Evolutionary conservation across 352 stramenopile genomes (phyloP).

Genomic region (Phytopythium cucurbitacearum): DNA sequence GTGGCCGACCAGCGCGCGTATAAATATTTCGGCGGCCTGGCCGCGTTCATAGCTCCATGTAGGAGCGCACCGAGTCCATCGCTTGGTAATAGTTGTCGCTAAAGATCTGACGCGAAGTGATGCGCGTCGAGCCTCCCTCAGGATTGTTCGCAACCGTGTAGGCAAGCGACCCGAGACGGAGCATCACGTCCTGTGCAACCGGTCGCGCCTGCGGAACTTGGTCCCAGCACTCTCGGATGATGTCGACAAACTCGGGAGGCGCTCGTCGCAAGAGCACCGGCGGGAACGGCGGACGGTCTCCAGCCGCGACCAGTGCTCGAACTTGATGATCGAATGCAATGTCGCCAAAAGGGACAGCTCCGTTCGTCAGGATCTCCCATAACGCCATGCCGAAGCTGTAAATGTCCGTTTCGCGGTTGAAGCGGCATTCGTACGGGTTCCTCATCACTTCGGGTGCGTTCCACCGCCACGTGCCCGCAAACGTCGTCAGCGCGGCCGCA

Average conservation of each 20-base stretch:
- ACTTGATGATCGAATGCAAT: conserved; percentile 70
- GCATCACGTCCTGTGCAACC: conserved; percentile 63
- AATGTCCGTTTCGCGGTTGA: conserved; percentile 70
- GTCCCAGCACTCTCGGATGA: conserved; percentile 60
- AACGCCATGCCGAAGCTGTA: conserved; percentile 72
- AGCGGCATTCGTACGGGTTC: conserved; percentile 59
- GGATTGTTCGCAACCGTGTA: conserved; percentile 41
- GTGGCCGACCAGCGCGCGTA: too few species aligned
- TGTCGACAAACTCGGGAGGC: conserved; percentile 57
- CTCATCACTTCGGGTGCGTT: conserved; percentile 71
- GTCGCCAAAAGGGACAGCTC: conserved; percentile 56
- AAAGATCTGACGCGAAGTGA: conserved; percentile 48
- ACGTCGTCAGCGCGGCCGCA: conserved; percentile 53
- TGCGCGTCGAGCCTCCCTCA: conserved; percentile 24
- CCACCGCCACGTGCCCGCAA: conserved; percentile 72
- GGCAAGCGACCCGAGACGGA: conserved; percentile 52
- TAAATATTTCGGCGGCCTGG: conserved; percentile 2
- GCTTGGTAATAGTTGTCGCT: conserved; percentile 73
- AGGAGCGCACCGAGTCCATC: conserved; percentile 60
- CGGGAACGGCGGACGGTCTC: conserved; percentile 48
- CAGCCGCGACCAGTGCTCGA: conserved; percentile 44
- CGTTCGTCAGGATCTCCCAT: conserved; percentile 72
- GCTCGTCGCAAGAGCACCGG: conserved; percentile 38
- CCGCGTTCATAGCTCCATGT: conserved; percentile 5
- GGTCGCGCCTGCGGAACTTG: conserved; percentile 46